Evolutionary conservation across 2,329 filamentous ascomycete species (phyloP).

Genomic region (Penicillium olsonii): DNA sequence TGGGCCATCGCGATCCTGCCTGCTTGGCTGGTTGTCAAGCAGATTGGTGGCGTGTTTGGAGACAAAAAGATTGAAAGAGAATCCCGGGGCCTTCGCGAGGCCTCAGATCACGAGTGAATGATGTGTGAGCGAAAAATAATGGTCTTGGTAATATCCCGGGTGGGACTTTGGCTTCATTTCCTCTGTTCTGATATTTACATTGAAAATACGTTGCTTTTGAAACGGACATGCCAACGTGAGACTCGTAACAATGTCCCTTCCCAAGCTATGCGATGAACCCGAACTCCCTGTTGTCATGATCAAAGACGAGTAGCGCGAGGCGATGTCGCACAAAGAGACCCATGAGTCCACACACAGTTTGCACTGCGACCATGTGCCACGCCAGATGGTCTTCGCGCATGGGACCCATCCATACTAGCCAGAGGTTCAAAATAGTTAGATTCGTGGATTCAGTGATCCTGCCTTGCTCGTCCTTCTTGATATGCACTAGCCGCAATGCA

Average conservation of each 20-base stretch:
- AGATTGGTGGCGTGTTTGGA: constrained; percentile 50
- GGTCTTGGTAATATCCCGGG: too few species aligned
- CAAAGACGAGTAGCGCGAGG: constrained; percentile 84
- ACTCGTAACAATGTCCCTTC: too few species aligned
- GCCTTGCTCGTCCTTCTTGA: constrained; percentile 68
- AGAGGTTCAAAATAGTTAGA: constrained; percentile 90
- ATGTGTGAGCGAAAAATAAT: too few species aligned
- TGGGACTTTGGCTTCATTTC: too few species aligned
- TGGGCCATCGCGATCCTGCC: constrained; percentile 66
- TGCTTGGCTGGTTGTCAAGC: constrained; percentile 65
- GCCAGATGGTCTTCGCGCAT: constrained; percentile 84
- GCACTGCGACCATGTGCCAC: constrained; percentile 75
- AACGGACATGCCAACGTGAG: background rate
- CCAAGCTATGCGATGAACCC: constrained; percentile 17
- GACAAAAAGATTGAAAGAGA: constrained; percentile 34
- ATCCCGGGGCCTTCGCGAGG: constrained; percentile 11
- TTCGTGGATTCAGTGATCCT: constrained; percentile 80
- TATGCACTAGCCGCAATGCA: constrained; percentile 65
- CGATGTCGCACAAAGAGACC: constrained; percentile 84
- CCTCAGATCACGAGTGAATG: constrained; percentile 6
- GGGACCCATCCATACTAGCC: constrained; percentile 93
- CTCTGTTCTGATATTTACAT: constrained; percentile 11
- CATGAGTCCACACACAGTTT: constrained; percentile 72
- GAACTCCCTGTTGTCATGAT: constrained; percentile 70
- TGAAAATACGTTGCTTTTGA: background rate